Base-by-base conservation (phyloP, 768 basidiomycete species). In the Crucibulum laeve region DNA sequence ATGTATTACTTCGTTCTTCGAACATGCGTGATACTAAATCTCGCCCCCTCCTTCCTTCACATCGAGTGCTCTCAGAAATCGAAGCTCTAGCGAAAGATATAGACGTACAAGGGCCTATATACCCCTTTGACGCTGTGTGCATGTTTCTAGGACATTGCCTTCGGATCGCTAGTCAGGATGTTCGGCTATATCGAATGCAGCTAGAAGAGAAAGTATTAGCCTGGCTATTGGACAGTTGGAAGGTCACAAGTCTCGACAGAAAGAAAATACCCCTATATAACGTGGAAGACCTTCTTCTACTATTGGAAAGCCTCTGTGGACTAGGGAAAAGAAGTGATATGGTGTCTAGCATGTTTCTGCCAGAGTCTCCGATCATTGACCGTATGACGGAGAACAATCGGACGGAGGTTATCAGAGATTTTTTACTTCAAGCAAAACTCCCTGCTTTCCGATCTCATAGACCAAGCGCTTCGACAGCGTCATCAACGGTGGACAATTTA, bases 51-150 rank as follows among this genome's bases (percentile, higher is more conserved):
- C 66, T 89, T 18, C 69, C 77, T 3, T 62, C 77, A 11, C 77
- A 81, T 26, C 76, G 75, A 11, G 65, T 86, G 35, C 68, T 88
- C 11, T 54, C 64, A 2, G 91, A 94, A 57, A 81, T 97, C 38
- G 91, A 92, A 57, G 69, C 73, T 0, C 68, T 97, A 37, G 76
- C 82, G 1, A 84, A 84, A 48, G 90, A 95, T 49, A 69, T 99
- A 45, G 86, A 91, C 50, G 76, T 96, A 13, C 95, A 98, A 63
- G 94, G 93, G 0, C 93, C 94, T 2, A 67, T 80, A 11, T 84
- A 79, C 53, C 91, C 93, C 0, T 87, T 77, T 53, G 96, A 99
- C 56, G 82, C 94, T 1, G 91, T 95, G 28, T 96, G 94, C 68
- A 69, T 71, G 44, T 91, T 98, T 57, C 70, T 97, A 36, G 66